Evolutionary conservation across 2,329 filamentous ascomycete genomes (phyloP).

Genomic region (Didymella sp.): DNA sequence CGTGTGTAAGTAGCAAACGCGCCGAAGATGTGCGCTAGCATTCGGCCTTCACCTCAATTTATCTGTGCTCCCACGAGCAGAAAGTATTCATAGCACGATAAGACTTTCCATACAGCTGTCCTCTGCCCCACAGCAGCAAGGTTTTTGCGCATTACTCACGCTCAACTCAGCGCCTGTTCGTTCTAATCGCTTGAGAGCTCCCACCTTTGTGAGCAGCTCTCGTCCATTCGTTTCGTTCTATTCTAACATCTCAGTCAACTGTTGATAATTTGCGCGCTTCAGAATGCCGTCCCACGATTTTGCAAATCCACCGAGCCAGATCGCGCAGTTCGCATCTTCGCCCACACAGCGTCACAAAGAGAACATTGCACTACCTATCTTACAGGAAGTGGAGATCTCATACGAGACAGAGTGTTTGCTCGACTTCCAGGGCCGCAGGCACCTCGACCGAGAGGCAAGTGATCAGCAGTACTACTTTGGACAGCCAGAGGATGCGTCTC

Average conservation of each 20-base stretch:
- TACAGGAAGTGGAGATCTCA: background rate
- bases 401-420: background rate
- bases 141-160: background rate
- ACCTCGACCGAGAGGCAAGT: background rate
- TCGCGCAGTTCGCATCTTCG: background rate
- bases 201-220: background rate
- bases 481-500: background rate
- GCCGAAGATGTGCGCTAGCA: background rate
- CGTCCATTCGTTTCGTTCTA: background rate
- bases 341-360: background rate
- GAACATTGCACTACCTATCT: background rate
- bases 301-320: background rate
- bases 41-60: background rate
- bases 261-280: background rate
- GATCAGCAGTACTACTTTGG: background rate
- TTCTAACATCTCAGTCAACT: no score
- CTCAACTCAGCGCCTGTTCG: background rate
- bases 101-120: background rate
- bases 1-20: background rate
- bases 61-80: background rate
- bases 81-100: background rate
- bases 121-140: background rate
- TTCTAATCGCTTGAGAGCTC: background rate
- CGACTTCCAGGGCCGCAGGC: conserved; percentile 4
- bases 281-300: background rate